A percentile compares a stretch with the other conserved stretches of the same genome.
Conservation (phyloP, 169 alveolate genomes). For the Pseudocohnilembus persalinus region DNA sequence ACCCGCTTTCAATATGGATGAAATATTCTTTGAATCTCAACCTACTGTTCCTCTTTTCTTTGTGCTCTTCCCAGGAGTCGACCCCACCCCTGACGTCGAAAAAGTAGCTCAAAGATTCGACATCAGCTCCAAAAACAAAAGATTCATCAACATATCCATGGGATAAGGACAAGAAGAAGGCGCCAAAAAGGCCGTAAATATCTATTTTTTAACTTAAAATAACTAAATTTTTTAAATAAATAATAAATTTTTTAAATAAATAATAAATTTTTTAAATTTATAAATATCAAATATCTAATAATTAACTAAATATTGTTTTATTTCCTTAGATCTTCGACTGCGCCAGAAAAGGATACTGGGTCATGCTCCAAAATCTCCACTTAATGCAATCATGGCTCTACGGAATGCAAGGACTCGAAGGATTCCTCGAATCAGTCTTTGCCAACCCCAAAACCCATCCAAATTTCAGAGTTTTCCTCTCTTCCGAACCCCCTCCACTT, state of each 20-base stretch:
- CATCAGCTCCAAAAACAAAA: constrained; percentile 83
- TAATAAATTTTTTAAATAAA: too few relatives aligned
- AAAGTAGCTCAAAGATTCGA: constrained; percentile 76
- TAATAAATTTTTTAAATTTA: too few relatives aligned
- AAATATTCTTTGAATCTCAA: constrained; percentile 90
- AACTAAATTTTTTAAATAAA: background rate
- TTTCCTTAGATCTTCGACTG: constrained; percentile 55
- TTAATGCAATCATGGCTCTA: constrained; percentile 95
- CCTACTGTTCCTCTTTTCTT: constrained; percentile 93
- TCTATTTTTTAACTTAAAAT: too few relatives aligned
- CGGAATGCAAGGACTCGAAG: constrained; percentile 79
- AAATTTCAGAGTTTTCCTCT: constrained; percentile 92
- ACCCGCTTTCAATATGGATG: constrained; percentile 89
- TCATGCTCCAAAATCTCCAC: constrained; percentile 95
- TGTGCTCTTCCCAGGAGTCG: constrained; percentile 94
- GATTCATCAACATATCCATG: constrained; percentile 95
- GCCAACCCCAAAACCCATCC: constrained; percentile 77
- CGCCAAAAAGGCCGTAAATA: constrained; percentile 90
- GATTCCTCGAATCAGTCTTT: constrained; percentile 83
- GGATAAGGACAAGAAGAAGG: constrained; percentile 97
- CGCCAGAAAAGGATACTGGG: constrained; percentile 94
- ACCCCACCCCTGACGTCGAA: constrained; percentile 93
- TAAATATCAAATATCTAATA: too few relatives aligned
- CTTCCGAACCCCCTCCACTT: constrained; percentile 94
- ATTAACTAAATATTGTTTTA: too few relatives aligned